A percentile compares a stretch with the other conserved stretches of the same genome.
phyloP scores from a whole-genome alignment of 768 basidiomycete species.

The Lepiota venenata region DNA sequence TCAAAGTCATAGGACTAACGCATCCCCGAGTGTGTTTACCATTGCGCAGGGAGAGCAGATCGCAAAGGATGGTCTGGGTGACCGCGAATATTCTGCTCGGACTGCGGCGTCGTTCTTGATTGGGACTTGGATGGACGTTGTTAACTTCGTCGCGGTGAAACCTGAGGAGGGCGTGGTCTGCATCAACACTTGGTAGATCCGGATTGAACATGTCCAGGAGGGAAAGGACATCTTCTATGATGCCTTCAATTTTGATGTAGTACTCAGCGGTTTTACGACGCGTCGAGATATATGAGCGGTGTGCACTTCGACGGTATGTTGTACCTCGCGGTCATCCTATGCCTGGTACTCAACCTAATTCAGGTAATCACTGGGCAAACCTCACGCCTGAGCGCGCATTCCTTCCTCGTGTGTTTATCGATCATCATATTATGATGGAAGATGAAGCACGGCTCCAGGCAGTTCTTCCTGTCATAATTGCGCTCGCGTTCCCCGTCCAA shows the following conservation, averaged over 20 bases:
- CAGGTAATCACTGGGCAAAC: slow-evolving; percentile 69
- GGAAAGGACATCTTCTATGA: no score
- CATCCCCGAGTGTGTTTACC: slow-evolving; percentile 64
- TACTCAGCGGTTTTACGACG: slow-evolving; percentile 67
- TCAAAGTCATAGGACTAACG: slow-evolving; percentile 54
- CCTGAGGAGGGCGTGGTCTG: slow-evolving; percentile 28
- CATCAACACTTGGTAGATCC: slow-evolving; percentile 62
- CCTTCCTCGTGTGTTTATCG: slow-evolving; percentile 78
- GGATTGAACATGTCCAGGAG: slow-evolving; percentile 38
- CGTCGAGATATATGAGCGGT: slow-evolving; percentile 57
- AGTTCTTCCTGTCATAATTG: slow-evolving; percentile 80
- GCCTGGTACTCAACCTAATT: slow-evolving; percentile 1
- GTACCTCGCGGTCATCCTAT: neutral
- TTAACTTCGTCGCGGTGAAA: slow-evolving; percentile 28
- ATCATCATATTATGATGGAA: slow-evolving; percentile 65
- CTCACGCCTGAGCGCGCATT: slow-evolving; percentile 77
- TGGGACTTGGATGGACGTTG: slow-evolving; percentile 70
- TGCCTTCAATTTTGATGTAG: slow-evolving; percentile 72
- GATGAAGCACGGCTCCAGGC: slow-evolving; percentile 63
- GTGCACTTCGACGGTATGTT: slow-evolving; percentile 67
- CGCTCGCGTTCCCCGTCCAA: slow-evolving; percentile 74
- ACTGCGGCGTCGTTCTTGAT: slow-evolving; percentile 71
- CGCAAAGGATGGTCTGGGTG: slow-evolving; percentile 79
- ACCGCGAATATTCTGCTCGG: slow-evolving; percentile 74
- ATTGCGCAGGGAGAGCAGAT: slow-evolving; percentile 75